These are phyloP conservation scores for Sphaerobolus stellatus DNA, from an alignment of 1,284 basidiomycete species.

Conservation along the genomic window DNA sequence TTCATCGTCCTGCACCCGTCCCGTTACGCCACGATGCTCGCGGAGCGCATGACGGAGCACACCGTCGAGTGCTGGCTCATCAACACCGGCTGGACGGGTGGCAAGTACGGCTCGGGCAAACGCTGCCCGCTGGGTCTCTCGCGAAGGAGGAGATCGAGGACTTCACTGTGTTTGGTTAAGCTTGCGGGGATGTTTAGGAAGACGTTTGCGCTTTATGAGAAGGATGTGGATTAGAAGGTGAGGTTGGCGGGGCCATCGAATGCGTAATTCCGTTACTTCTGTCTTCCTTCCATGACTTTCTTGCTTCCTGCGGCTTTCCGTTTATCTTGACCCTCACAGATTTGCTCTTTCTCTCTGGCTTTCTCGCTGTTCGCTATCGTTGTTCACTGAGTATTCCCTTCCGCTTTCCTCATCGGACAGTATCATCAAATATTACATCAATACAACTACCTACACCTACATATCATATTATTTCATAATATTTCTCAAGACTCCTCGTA, in stretches of 20 bases:
- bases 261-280: no score
- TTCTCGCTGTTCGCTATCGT: no score
- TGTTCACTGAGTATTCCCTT: no score
- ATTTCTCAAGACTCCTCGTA: no score
- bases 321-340: no score
- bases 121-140: slow-evolving; percentile 94
- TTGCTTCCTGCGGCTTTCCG: no score
- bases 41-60: slow-evolving; percentile 89
- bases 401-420: no score
- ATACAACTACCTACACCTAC: no score
- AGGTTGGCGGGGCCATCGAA: slow-evolving; percentile 74
- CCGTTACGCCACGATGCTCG: slow-evolving; percentile 96
- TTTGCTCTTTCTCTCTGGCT: no score
- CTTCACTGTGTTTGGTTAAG: slow-evolving; percentile 80
- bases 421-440: no score
- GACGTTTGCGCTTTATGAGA: slow-evolving; percentile 88
- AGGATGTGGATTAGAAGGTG: slow-evolving; percentile 77
- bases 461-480: no score
- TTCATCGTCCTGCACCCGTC: slow-evolving; percentile 98
- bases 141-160: slow-evolving; percentile 84
- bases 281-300: no score
- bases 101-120: slow-evolving; percentile 89
- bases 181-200: slow-evolving; percentile 90
- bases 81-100: slow-evolving; percentile 98
- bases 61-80: slow-evolving; percentile 97